Evolutionary conservation across 495 filamentous ascomycete genomes (phyloP), one percentile per base, ranked within the genome.

Genomic region (Chaetomidium leptoderma): DNA sequence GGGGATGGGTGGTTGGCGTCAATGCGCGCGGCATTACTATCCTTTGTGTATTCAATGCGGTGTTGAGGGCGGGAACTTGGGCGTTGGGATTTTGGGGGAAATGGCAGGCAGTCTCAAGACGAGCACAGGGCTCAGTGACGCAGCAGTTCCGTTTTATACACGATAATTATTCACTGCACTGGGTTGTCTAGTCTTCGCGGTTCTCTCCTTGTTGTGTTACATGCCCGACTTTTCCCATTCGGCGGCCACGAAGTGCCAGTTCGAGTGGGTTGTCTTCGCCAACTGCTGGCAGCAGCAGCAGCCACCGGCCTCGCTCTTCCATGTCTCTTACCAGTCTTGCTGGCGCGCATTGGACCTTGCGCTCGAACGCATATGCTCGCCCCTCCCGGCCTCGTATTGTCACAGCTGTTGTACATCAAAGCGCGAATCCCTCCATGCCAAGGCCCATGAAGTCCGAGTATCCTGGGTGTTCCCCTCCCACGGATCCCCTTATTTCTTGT

Each of bases 401-500:
- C 29, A 54, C 49, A 55, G 6, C 1, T 33, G 19, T 24, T 60
- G 51, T 60, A 55, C 50, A 55, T 42, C 27, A n/a, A 13, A 48
- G 44, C 27, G 24, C 40, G 33, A 46, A 6, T 45, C 37, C 9
- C 27, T 35, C 23, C 30, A 24, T 19, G 19, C 39, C 17, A 9
- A 6, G n/a, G 17, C 30, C 29, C 47, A 37, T 37, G 24, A 23
- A 17, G 14, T 40, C 40, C 24, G 42, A 51, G 44, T 54, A 60
- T 51, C 55, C 44, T 17, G 37, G 19, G 21, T 24, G 2, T 42
- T 26, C 24, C 56, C 30, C 14, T 32, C 9, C 26, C 23, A 26
- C 45, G 55, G 17, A 32, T 24, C 33, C 39, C 24, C 48, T 52
- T 61, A 66, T 56, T 63, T 61, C 62, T 55, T 67, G 26, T 53